Conservation (phyloP, 139 green algal genomes). For the Auxenochlorella pyrenoidosa region DNA sequence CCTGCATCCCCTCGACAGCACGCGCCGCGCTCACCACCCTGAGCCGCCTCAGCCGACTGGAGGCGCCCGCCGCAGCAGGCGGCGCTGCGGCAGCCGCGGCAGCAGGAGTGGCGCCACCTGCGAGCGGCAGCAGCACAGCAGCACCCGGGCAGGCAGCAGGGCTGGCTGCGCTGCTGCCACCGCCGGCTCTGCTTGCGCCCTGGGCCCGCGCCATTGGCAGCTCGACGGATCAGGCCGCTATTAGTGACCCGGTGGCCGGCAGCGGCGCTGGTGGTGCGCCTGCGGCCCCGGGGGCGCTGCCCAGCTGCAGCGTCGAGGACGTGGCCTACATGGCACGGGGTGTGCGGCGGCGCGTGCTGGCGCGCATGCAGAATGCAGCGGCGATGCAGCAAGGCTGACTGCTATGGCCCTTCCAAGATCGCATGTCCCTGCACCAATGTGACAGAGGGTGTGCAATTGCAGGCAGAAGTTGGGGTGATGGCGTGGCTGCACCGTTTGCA, state of each 20-base stretch:
- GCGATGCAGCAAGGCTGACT: slow-evolving; percentile 6
- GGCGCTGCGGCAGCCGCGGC: not conserved
- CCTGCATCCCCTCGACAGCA: not conserved
- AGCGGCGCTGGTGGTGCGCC: not conserved
- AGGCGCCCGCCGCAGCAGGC: not conserved
- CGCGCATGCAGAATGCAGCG: not conserved
- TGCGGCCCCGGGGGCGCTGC: not conserved
- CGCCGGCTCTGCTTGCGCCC: slow-evolving; percentile 29
- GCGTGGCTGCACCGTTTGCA: not conserved
- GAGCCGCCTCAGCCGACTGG: slow-evolving; percentile 19
- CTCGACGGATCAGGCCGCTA: slow-evolving; percentile 23
- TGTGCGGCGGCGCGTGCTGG: slow-evolving; percentile 21
- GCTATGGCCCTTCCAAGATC: no score
- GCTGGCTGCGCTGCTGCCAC: not conserved
- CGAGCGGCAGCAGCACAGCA: no score
- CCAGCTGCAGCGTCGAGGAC: slow-evolving; percentile 34
- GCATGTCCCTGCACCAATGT: no score
- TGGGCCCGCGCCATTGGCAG: slow-evolving; percentile 45
- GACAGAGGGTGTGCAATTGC: not conserved
- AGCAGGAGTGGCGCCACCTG: no score
- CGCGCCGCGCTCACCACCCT: slow-evolving; percentile 28
- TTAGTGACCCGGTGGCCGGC: not conserved
- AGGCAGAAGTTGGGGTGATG: not conserved
- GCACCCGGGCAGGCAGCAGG: not conserved
- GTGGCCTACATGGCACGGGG: slow-evolving; percentile 14